Base-by-base conservation (phyloP, 1,139 yeast genomes). In the Candida glucosophila region DNA sequence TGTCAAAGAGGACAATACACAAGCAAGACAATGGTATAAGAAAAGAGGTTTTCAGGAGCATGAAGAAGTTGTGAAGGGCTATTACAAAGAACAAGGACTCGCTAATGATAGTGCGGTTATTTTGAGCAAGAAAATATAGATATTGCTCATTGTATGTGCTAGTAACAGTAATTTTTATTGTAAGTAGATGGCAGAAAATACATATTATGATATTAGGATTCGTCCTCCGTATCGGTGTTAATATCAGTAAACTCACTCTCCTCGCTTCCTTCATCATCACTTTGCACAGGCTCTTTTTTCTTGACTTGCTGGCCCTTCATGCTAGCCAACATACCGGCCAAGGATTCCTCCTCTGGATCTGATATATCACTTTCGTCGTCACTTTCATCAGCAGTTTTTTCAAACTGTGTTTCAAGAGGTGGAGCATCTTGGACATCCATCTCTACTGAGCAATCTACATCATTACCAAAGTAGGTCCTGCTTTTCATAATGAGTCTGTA, bases 391-490 rank as follows among this genome's bases (percentile, higher is more conserved):
- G 33, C 35, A 9, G 31, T 36, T 27, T 35, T 24, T 21, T 38
- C 35, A 29, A 27, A 29, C 29, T 32, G 19, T 15, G 25, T 27
- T 10, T 39, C 26, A 8, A 31, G 36, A 17, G 43, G 35, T 19
- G 78, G 73, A 19, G 72, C 68, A 11, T 65, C 61, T 35, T 67
- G 58, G 15, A 79, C 86, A 12, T 65, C 59, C 74, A 80, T 66
- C 17, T 57, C 59, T 30, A 80, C 45, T 8, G 85, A 80, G 35
- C 77, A 63, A 43, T 79, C 90, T 12, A 79, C 50, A 47, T 80
- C 93, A 15, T 69, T 55, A 4, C 88, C 85, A 45, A 74, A 80
- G 48, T 79, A 80, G 24, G 77, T 73, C 31, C 78, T 64, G 31
- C 77, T 74, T 45, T 72, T 77, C 42, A 80, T 50, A 12, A 76